Base-by-base conservation (phyloP, 768 basidiomycete species). In the Sistotremastrum niveocremeum region DNA sequence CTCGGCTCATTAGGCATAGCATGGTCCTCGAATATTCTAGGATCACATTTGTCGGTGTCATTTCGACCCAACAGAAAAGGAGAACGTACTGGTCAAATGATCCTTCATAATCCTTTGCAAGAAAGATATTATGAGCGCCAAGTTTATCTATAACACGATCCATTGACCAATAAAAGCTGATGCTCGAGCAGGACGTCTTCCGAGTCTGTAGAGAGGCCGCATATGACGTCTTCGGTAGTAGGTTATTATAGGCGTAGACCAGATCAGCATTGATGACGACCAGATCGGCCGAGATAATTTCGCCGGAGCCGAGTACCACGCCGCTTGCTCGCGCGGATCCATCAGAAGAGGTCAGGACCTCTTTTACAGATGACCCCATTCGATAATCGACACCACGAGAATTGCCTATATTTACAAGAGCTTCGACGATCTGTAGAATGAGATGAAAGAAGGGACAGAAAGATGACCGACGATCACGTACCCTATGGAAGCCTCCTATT, bases 151-250 rank as follows among this genome's bases (percentile, higher is more conserved):
- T 54, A 33, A 48, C 57, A 29, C 58, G 51, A 44, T 65, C 57
- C 56, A 68, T 61, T 2, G 61, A 59, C 67, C 67, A 68, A 54
- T 67, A 68, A 51, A 68, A 66, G 29, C 60, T 62, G 46, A 68
- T 65, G 5, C 57, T 59, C 3, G 65, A 66, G 56, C 67, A 68
- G 29, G 52, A 52, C n/a, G 52, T 48, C 8, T 56, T 49, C 29
- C 52, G 48, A 39, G 51, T 45, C 20, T 50, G 51, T 1, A 50
- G 34, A 11, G 11, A 12, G 11, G 45, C 34, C 1, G 53, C 29
- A 34, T 46, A 55, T 12, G 39, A 39, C 10, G 55, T 49, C 34
- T 44, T 37, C 33, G 58, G 46, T 46, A 67, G 60, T 30, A 68
- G 54, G 49, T 66, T 60, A 43, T 63, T 58, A 48, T 64, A 61